phyloP scores from a whole-genome alignment of 768 basidiomycete genomes.

The Kwoniella newhampshirensis region DNA sequence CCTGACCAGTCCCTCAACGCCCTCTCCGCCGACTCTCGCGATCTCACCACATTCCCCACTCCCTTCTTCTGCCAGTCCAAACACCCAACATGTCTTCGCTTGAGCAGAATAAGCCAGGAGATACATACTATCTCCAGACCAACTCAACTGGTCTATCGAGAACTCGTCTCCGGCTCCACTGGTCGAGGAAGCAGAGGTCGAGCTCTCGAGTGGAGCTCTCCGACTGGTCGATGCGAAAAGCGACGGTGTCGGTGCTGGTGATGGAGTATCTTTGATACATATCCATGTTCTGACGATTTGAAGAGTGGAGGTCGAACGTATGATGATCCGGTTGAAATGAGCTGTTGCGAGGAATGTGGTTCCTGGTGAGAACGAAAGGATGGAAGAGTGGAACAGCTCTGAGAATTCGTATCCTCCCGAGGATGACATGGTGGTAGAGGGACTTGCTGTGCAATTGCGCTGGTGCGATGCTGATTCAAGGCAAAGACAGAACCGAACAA shows the following conservation, averaged over 20 bases:
- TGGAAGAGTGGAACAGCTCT: slow-evolving; percentile 30
- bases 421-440: slow-evolving; percentile 15
- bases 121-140: slow-evolving; percentile 87
- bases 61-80: slow-evolving; percentile 73
- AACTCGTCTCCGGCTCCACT: slow-evolving; percentile 40
- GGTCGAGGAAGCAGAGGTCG: not conserved
- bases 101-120: slow-evolving; percentile 77
- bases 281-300: slow-evolving; percentile 79
- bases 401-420: slow-evolving; percentile 46
- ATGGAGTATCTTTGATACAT: slow-evolving; percentile 48
- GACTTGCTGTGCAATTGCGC: too few species aligned
- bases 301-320: slow-evolving; percentile 79
- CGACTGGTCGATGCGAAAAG: slow-evolving; percentile 53
- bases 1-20: slow-evolving; percentile 74
- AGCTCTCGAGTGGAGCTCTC: too few species aligned
- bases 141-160: slow-evolving; percentile 72
- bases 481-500: too few species aligned
- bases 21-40: slow-evolving; percentile 34
- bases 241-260: not conserved
- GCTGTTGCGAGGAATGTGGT: slow-evolving; percentile 82
- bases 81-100: slow-evolving; percentile 69
- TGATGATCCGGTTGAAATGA: slow-evolving; percentile 72
- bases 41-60: slow-evolving; percentile 43
- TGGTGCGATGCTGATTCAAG: not conserved
- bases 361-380: slow-evolving; percentile 71